A percentile compares a stretch with the other conserved stretches of the same genome.
These are phyloP conservation scores for Thymus mandschuricus DNA, from an alignment of 257 asterid genomes.

Conservation along the genomic window DNA sequence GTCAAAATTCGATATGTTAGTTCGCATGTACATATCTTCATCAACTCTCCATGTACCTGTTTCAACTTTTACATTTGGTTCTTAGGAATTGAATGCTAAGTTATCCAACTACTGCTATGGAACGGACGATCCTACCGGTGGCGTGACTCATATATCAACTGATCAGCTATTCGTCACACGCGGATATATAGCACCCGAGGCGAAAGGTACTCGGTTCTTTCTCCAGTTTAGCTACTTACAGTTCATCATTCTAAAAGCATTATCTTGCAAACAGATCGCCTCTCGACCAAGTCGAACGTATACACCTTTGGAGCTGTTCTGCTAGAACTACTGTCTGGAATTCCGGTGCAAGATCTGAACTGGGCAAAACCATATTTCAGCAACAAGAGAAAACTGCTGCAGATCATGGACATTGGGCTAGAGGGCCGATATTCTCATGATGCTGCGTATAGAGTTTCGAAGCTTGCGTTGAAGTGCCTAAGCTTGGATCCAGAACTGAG, in stretches of 20 bases:
- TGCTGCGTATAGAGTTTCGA: not conserved
- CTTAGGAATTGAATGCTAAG: conserved; percentile 65
- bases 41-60: too few relatives aligned
- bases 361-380: not conserved
- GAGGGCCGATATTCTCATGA: not conserved
- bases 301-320: conserved; percentile 35
- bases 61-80: not conserved
- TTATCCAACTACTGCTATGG: conserved; percentile 18
- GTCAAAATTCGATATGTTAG: too few relatives aligned
- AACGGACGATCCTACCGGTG: too few relatives aligned
- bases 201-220: not conserved
- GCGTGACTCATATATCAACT: too few relatives aligned
- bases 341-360: conserved; percentile 4
- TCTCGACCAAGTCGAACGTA: conserved; percentile 21
- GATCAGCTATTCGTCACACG: too few relatives aligned
- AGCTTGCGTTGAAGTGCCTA: conserved; percentile 24
- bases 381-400: not conserved
- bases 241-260: too few relatives aligned
- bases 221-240: too few relatives aligned
- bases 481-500: conserved; percentile 1
- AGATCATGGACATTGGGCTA: conserved; percentile 1
- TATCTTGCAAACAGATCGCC: conserved; percentile 11
- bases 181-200: too few relatives aligned
- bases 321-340: conserved; percentile 31
- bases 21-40: too few relatives aligned